Evolutionary conservation across 1,139 yeast genomes (phyloP).

Genomic region (Protomyces gravidus): DNA sequence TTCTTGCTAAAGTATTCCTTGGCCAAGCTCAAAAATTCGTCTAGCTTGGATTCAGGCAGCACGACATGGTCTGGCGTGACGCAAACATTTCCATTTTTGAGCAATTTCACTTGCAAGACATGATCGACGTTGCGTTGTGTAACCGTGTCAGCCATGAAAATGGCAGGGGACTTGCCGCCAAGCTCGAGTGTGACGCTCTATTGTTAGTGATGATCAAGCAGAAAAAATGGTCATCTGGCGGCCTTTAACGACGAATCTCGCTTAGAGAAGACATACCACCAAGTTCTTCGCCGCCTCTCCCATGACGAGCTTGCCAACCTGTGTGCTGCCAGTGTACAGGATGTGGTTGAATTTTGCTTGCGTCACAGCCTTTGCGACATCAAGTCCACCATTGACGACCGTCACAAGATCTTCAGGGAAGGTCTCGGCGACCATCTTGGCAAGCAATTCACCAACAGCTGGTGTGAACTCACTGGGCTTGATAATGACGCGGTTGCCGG

Average conservation of each 20-base stretch:
- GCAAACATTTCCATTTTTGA: slow-evolving; percentile 79
- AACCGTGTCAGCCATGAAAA: slow-evolving; percentile 64
- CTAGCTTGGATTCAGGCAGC: slow-evolving; percentile 53
- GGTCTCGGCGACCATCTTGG: slow-evolving; percentile 49
- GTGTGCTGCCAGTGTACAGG: slow-evolving; percentile 75
- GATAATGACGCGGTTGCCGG: slow-evolving; percentile 75
- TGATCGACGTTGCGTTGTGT: slow-evolving; percentile 53
- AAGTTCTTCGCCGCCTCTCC: slow-evolving; percentile 76
- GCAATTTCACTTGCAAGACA: slow-evolving; percentile 55
- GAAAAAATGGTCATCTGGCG: no score
- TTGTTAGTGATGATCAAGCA: no score
- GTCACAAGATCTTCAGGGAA: slow-evolving; percentile 49
- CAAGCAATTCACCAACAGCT: slow-evolving; percentile 53
- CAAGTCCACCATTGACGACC: slow-evolving; percentile 69
- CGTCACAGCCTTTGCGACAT: slow-evolving; percentile 40
- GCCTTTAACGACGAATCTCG: no score
- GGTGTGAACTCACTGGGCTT: slow-evolving; percentile 79
- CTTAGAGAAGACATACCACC: no score
- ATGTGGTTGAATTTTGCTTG: slow-evolving; percentile 64
- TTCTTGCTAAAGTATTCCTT: slow-evolving; percentile 48
- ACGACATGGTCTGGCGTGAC: slow-evolving; percentile 78
- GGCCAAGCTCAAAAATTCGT: slow-evolving; percentile 48
- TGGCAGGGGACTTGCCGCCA: slow-evolving; percentile 80
- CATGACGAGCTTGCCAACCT: slow-evolving; percentile 74
- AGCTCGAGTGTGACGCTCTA: slow-evolving; percentile 59